Conservation (phyloP, 1,139 yeast genomes). For the Kurtzmaniella quercitrusa region DNA sequence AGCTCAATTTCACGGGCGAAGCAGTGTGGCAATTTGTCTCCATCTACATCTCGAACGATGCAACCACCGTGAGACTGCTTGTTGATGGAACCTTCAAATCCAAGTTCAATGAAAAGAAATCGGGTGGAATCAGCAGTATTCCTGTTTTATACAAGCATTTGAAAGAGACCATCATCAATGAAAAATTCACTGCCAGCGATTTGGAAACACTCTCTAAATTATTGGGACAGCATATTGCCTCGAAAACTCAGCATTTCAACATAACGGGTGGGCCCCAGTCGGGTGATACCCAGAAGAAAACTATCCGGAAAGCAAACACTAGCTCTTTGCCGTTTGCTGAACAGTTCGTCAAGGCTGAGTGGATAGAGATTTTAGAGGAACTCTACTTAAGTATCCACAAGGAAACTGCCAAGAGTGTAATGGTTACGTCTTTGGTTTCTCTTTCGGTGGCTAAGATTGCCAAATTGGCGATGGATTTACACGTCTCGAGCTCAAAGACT, state of each 20-base stretch:
- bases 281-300: conserved; percentile 9
- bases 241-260: conserved; percentile 10
- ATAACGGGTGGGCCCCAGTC: conserved; percentile 1
- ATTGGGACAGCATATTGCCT: conserved; percentile 32
- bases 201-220: conserved; percentile 39
- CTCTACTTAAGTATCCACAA: conserved; percentile 53
- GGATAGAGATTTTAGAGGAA: conserved; percentile 58
- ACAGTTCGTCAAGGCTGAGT: conserved; percentile 45
- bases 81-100: conserved; percentile 52
- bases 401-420: conserved; percentile 40
- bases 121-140: conserved; percentile 47
- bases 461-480: conserved; percentile 39
- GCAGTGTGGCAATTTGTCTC: conserved; percentile 59
- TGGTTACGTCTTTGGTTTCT: conserved; percentile 49
- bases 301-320: conserved; percentile 15
- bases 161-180: conserved; percentile 37
- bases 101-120: conserved; percentile 43
- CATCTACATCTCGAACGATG: conserved; percentile 46
- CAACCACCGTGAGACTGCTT: conserved; percentile 45
- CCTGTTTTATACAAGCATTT: conserved; percentile 42
- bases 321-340: conserved; percentile 42
- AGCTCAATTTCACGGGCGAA: conserved; percentile 53
- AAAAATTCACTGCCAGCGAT: conserved; percentile 41
- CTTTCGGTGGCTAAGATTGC: conserved; percentile 43
- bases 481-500: conserved; percentile 35